phyloP scores from a whole-genome alignment of 169 alveolate genomes.

The Eimeria sp. region DNA sequence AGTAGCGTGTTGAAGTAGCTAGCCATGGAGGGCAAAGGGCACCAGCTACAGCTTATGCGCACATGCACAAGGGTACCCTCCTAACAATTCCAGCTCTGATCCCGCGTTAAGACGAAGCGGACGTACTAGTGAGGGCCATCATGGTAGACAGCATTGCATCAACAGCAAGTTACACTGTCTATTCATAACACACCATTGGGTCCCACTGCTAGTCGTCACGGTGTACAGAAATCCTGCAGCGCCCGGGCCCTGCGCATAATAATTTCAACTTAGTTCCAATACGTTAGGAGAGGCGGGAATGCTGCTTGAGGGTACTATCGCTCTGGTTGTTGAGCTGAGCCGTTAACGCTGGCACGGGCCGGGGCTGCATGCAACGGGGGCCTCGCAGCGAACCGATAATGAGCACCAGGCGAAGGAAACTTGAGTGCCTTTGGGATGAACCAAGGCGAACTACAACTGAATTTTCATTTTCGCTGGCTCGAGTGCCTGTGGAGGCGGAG shows the following conservation, averaged over 20 bases:
- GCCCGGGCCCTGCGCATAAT: too few relatives aligned
- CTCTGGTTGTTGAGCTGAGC: not conserved
- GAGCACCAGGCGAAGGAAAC: not conserved
- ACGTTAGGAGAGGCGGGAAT: not conserved
- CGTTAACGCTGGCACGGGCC: not conserved
- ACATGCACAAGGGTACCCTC: not conserved
- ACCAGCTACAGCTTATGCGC: not conserved
- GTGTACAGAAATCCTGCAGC: too few relatives aligned
- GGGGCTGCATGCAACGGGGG: constrained; percentile 55
- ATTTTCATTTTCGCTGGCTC: not conserved
- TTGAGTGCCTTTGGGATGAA: not conserved
- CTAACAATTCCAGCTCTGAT: not conserved
- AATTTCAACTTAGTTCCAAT: not conserved
- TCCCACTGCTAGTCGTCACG: not conserved
- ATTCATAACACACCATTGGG: not conserved
- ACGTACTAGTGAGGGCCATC: not conserved
- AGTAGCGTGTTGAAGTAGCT: not conserved
- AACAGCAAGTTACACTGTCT: not conserved
- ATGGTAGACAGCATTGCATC: not conserved
- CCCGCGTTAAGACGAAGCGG: not conserved
- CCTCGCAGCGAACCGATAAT: not conserved
- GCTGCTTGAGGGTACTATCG: not conserved
- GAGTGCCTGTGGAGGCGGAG: not conserved
- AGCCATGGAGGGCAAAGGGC: not conserved
- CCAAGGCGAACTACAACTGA: not conserved